Percentiles rank a stretch among this genome's conserved stretches.
Conservation (phyloP, 108 stramenopile genomes). For the Skeletonema tropicum region DNA sequence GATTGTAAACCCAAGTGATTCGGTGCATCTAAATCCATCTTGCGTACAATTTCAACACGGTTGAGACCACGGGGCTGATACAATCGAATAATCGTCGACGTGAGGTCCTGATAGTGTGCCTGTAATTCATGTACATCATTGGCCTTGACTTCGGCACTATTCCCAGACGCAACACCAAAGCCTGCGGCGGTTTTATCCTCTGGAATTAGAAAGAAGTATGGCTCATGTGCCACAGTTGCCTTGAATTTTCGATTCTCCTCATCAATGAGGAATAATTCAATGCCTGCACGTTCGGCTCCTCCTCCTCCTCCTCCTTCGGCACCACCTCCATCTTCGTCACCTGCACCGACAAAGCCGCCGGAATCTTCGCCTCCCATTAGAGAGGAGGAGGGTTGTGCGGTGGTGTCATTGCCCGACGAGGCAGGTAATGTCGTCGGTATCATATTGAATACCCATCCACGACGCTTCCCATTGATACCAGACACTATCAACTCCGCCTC, state of each 20-base stretch:
- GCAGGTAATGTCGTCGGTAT: conserved; percentile 80
- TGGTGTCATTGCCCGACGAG: conserved; percentile 18
- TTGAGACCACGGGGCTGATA: conserved; percentile 65
- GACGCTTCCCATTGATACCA: conserved; percentile 22
- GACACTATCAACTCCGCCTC: conserved; percentile 39
- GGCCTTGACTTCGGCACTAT: conserved; percentile 1
- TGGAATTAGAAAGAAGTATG: conserved; percentile 94
- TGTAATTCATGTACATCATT: conserved; percentile 45
- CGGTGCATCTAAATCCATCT: conserved; percentile 73
- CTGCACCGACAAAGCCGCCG: conserved; percentile 22
- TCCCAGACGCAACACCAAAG: neutral
- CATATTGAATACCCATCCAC: conserved; percentile 95
- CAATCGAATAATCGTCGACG: conserved; percentile 68
- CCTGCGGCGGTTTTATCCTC: conserved; percentile 25
- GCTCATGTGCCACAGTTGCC: conserved; percentile 83
- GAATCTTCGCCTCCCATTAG: neutral
- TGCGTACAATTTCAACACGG: conserved; percentile 68
- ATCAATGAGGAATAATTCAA: conserved; percentile 93
- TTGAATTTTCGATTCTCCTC: conserved; percentile 83
- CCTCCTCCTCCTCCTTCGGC: conserved; percentile 37
- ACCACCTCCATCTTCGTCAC: conserved; percentile 27
- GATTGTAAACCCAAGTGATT: conserved; percentile 70
- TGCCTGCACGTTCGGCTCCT: conserved; percentile 67
- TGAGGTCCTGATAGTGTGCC: conserved; percentile 62
- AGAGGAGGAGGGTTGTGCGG: neutral